These are phyloP conservation scores for Pseudonitzschia multiseries DNA, from an alignment of 108 stramenopile species.

Conservation along the genomic window DNA sequence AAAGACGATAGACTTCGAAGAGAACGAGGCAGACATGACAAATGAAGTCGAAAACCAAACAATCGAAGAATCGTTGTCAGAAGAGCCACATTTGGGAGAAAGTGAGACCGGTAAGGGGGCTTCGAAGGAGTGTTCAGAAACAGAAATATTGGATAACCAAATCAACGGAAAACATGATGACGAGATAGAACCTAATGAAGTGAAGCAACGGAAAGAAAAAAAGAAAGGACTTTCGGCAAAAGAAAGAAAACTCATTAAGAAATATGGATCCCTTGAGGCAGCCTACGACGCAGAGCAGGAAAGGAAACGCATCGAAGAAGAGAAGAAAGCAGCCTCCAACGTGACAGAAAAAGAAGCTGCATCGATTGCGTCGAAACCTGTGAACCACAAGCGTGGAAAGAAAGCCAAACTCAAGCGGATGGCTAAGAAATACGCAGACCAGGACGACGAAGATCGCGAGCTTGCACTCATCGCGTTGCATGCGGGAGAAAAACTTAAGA, in stretches of 20 bases:
- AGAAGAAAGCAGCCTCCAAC: conserved; percentile 3
- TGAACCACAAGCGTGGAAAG: conserved; percentile 60
- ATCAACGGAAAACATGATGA: conserved; percentile 23
- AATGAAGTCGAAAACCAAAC: background rate
- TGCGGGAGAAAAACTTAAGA: conserved; percentile 70
- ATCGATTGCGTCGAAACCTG: conserved; percentile 9
- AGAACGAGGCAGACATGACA: background rate
- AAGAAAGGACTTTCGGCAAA: conserved; percentile 77
- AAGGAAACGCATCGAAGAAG: conserved; percentile 30
- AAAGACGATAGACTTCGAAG: conserved; percentile 4
- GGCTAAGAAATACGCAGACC: conserved; percentile 90
- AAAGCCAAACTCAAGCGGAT: conserved; percentile 64
- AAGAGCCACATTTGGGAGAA: background rate
- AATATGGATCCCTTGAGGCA: conserved; percentile 66
- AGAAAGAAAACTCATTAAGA: conserved; percentile 71
- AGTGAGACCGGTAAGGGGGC: background rate
- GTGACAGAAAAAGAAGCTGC: background rate
- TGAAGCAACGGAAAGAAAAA: conserved; percentile 2
- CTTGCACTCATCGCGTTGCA: conserved; percentile 90
- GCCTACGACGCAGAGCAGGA: conserved; percentile 47
- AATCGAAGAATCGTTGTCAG: background rate
- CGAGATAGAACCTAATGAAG: background rate
- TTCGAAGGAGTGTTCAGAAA: background rate
- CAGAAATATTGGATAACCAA: background rate
- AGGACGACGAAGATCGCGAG: conserved; percentile 95